Percentiles rank a stretch among this genome's conserved stretches.
These are phyloP conservation scores for Medicago ruthenica DNA, from an alignment of 306 rosid species.

Conservation along the genomic window DNA sequence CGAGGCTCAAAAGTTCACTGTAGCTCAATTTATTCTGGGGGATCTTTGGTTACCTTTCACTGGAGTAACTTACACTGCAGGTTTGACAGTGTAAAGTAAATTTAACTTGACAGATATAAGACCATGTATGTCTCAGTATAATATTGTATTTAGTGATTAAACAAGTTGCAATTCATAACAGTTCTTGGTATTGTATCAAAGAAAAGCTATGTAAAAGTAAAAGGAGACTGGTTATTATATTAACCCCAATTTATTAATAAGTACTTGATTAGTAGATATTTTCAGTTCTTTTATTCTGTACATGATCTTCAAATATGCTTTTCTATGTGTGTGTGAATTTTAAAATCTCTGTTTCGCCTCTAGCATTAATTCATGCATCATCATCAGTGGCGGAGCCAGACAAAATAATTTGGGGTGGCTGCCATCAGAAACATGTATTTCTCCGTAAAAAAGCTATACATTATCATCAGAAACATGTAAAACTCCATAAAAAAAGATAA, in stretches of 20 bases:
- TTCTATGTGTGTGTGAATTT: not conserved
- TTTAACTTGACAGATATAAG: conserved; percentile 21
- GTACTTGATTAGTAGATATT: not conserved
- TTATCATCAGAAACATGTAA: no score
- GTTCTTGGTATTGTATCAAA: not conserved
- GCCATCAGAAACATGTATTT: no score
- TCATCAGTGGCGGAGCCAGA: no score
- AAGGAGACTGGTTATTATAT: not conserved
- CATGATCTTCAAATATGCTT: not conserved
- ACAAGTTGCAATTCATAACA: not conserved
- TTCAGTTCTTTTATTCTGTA: not conserved
- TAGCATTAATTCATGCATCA: not conserved
- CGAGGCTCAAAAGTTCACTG: conserved; percentile 57
- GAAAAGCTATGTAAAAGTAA: not conserved
- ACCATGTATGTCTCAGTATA: not conserved
- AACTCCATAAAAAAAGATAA: no score
- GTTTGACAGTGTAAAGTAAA: conserved; percentile 40
- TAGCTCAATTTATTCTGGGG: conserved; percentile 73
- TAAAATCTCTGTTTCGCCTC: not conserved
- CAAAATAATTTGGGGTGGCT: no score
- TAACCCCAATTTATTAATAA: not conserved
- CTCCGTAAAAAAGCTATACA: no score
- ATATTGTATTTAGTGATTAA: conserved; percentile 33
- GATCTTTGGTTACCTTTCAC: conserved; percentile 80
- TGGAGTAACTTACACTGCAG: conserved; percentile 68